Base-by-base conservation (phyloP, 345 rosid genomes). In the Citrus mangshanensis region DNA sequence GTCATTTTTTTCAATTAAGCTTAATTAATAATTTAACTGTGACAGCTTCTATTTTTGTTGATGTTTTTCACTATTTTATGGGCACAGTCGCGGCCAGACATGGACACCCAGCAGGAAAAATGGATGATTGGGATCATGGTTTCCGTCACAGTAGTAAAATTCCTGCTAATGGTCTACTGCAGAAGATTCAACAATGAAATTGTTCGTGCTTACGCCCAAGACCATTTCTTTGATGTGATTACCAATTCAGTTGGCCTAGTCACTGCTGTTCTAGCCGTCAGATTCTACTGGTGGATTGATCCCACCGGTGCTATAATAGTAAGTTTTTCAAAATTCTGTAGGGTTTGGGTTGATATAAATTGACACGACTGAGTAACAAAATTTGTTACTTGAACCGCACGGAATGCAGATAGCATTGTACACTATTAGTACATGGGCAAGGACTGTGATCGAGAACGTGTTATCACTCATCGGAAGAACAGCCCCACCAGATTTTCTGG, bases 401-500 rank as follows among this genome's bases (percentile, higher is more conserved):
- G 56, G 19, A 54, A 54, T 76, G 84, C 91, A 93, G 98, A 92
- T 93, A 72, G 95, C 98, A n/a, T 12, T 93, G 25, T 93, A 93
- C 56, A 93, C 98, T 0, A 92, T 92, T 32, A 74, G 65, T 69
- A 91, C 93, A 5, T 93, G 98, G 98, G 88, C 95, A 6, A 91
- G 77, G 86, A 92, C 90, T 13, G 97, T 93, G 21, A 24, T 93
- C 1, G 93, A 93, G 85, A 93, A 93, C 67, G 98, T 91, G 27
- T 58, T 88, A 77, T 87, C 91, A 5, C 82, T 92, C 18, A 89
- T 92, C 6, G 95, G 97, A 77, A 88, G 93, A 46, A 86, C 91
- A 3, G 98, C 97, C 1, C 97, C 98, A 7, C 98, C 98, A 0
- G 97, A 93, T 58, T 93, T 92, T 79, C 70, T 93, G 24, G 85